A percentile compares a stretch with the other conserved stretches of the same genome.
Conservation (phyloP, 768 basidiomycete genomes). For the Agaricus bisporus region DNA sequence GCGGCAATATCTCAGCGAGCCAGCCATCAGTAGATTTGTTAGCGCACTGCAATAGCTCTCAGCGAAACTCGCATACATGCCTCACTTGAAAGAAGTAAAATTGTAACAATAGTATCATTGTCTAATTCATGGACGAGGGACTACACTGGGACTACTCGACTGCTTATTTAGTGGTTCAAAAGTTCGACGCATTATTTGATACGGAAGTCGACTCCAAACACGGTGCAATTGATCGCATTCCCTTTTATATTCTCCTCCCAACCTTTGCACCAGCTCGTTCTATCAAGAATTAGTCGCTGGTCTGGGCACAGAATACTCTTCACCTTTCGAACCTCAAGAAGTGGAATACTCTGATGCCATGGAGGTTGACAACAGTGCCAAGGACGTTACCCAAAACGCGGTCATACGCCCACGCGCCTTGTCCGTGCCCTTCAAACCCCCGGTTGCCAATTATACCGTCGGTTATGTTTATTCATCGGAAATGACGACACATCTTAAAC, state of each 20-base stretch:
- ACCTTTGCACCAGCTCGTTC: background rate
- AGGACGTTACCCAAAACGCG: background rate
- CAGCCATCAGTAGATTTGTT: no score
- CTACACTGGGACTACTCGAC: background rate
- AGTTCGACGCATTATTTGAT: slow-evolving; percentile 4
- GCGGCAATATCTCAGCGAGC: no score
- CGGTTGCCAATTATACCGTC: slow-evolving; percentile 39
- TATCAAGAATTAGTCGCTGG: background rate
- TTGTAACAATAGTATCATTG: no score
- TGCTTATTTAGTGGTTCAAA: background rate
- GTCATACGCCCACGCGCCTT: slow-evolving; percentile 29
- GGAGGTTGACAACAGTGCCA: slow-evolving; percentile 11
- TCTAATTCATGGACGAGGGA: no score
- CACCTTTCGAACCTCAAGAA: background rate
- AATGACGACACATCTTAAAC: slow-evolving; percentile 81
- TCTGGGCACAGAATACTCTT: background rate
- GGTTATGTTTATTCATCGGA: slow-evolving; percentile 83
- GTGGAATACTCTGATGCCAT: slow-evolving; percentile 9
- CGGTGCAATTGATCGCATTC: slow-evolving; percentile 3
- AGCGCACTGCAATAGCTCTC: no score
- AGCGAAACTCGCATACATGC: no score
- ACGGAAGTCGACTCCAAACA: slow-evolving; percentile 9
- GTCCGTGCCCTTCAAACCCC: slow-evolving; percentile 32
- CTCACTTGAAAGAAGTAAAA: no score
- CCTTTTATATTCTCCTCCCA: slow-evolving; percentile 8